Conservation (phyloP, 768 basidiomycete genomes). For the Chalciporus piperatus region DNA sequence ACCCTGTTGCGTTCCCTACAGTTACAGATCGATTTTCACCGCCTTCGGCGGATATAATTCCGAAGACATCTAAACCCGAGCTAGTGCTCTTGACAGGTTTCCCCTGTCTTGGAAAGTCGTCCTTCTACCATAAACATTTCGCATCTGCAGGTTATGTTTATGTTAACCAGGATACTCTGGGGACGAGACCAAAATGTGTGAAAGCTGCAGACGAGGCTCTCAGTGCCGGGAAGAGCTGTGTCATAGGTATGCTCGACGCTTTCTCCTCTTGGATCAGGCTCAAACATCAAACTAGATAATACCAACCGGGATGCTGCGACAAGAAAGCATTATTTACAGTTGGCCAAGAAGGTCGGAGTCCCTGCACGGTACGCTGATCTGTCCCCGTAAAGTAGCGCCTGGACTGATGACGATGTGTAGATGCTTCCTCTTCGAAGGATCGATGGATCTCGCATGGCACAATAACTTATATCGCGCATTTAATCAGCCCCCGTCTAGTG, state of each 20-base stretch:
- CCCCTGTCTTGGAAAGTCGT: slow-evolving; percentile 75
- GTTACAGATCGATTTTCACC: slow-evolving; percentile 40
- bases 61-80: slow-evolving; percentile 30
- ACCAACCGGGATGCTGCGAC: slow-evolving; percentile 80
- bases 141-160: slow-evolving; percentile 66
- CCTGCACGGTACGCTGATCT: slow-evolving; percentile 49
- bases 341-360: slow-evolving; percentile 55
- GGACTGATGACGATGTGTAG: slow-evolving; percentile 33
- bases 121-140: slow-evolving; percentile 75
- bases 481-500: slow-evolving; percentile 45
- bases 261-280: neutral
- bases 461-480: slow-evolving; percentile 89
- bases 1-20: neutral
- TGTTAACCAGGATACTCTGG: slow-evolving; percentile 83
- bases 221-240: slow-evolving; percentile 57
- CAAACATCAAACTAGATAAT: slow-evolving; percentile 57
- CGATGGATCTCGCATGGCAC: slow-evolving; percentile 85
- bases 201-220: slow-evolving; percentile 58
- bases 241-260: slow-evolving; percentile 58
- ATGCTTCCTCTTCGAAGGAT: slow-evolving; percentile 73
- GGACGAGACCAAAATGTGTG: slow-evolving; percentile 73
- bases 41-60: slow-evolving; percentile 14
- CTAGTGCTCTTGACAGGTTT: slow-evolving; percentile 62
- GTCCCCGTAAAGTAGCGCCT: neutral
- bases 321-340: slow-evolving; percentile 65